These are phyloP conservation scores for Lentinula sp. DNA, from an alignment of 768 basidiomycete species.

Conservation along the genomic window DNA sequence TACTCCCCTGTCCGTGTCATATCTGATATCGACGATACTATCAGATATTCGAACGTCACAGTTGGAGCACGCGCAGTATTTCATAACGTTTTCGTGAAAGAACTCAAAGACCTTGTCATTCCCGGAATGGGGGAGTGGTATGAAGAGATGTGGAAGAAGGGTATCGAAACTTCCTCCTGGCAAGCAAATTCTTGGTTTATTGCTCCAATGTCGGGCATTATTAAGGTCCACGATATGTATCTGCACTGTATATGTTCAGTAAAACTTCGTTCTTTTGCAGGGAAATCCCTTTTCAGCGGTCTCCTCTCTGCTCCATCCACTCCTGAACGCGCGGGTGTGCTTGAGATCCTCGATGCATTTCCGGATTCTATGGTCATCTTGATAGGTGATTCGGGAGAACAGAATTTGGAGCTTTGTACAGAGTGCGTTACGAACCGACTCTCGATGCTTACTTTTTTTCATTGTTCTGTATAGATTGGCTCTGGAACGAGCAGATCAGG, in stretches of 20 bases:
- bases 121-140: constrained; percentile 85
- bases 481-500: constrained; percentile 56
- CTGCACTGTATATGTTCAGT: constrained; percentile 50
- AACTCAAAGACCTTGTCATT: constrained; percentile 71
- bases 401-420: constrained; percentile 89
- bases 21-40: constrained; percentile 92
- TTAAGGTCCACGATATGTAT: background rate
- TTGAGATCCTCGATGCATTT: constrained; percentile 75
- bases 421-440: constrained; percentile 27
- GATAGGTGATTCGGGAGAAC: constrained; percentile 91
- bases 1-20: constrained; percentile 70
- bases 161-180: constrained; percentile 71
- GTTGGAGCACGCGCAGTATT: constrained; percentile 79
- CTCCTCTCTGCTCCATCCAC: constrained; percentile 21
- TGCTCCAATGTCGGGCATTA: too few species aligned
- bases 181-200: constrained; percentile 12
- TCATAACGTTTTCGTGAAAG: constrained; percentile 87
- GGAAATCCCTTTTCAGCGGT: constrained; percentile 76
- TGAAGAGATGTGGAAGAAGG: constrained; percentile 55
- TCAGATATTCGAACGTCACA: constrained; percentile 75
- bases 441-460: background rate
- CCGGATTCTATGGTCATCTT: constrained; percentile 73
- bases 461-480: constrained; percentile 38
- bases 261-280: constrained; percentile 80
- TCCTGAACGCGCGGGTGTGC: constrained; percentile 74